Base-by-base conservation (phyloP, 2,329 filamentous ascomycete genomes). In the Ceratocystiopsis sp. region DNA sequence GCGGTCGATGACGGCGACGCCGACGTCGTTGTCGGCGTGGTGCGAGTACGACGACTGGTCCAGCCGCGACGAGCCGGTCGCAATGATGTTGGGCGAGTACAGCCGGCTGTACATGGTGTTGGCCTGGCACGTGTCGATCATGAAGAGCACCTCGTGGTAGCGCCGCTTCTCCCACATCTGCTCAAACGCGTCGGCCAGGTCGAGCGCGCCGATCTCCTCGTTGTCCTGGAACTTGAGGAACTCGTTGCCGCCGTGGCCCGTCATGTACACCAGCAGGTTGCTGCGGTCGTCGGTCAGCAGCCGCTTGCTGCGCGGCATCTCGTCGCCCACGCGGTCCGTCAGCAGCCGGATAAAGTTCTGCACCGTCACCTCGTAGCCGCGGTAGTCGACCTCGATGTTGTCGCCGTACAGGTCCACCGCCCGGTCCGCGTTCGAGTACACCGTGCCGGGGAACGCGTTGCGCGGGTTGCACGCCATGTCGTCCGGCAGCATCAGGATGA, bases 131-230 rank as follows among this genome's bases (percentile, higher is more conserved):
- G 91, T 98, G 61, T 98, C 91, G 62, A 98, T 98, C 91, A 98
- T 98, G 68, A 98, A 98, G 45, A 98, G 75, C 52, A 98, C 78
- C 62, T 98, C 91, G 59, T 96, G 84, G 62, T 96, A 98, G 58
- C 91, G 80, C 67, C 93, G 93, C 76, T 98, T 98, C 71, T 98
- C 91, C 84, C 87, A 95, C 91, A 98, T 98, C 67, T 98, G 89
- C 62, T 93, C 86, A 59, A 98, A 96, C 0, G 91, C 91, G 61
- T 98, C 85, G 6, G 93, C 91, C 45, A 98, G 67, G 63, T 98
- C 91, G 59, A 93, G 95, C 0, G 86, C 86, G 44, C 85, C 87
- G 51, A 98, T 96, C 63, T 98, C 91, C 60, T 98, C 91, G 8
- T 86, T 84, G 54, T 98, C 91, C 61, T 98, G 91, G 56, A 98